These are phyloP conservation scores for Xenosphaeropsis pyriputrescens DNA, from an alignment of 2,329 filamentous ascomycete genomes.

Conservation along the genomic window DNA sequence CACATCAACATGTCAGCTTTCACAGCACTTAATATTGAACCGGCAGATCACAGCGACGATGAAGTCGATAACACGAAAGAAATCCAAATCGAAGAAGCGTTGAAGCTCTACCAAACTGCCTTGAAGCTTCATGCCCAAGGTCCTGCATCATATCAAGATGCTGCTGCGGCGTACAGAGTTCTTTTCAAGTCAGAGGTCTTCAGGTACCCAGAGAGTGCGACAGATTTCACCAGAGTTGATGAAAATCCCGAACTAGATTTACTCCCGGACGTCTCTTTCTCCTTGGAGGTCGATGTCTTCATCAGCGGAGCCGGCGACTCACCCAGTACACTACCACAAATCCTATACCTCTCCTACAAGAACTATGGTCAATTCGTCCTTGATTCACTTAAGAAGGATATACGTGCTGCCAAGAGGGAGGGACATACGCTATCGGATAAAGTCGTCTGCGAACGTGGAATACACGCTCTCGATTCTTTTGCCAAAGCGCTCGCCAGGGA, in stretches of 20 bases:
- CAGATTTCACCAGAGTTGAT: conserved; percentile 66
- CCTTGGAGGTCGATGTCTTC: conserved; percentile 35
- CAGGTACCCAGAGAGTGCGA: conserved; percentile 72
- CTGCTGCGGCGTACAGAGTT: conserved; percentile 65
- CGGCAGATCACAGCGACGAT: conserved; percentile 78
- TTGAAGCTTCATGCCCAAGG: conserved; percentile 87
- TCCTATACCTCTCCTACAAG: conserved; percentile 87
- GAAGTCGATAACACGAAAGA: conserved; percentile 93
- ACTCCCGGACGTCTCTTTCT: conserved; percentile 29
- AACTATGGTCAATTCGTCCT: conserved; percentile 86
- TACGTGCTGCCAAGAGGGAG: conserved; percentile 14
- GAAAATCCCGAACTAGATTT: conserved; percentile 33
- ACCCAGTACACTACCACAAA: conserved; percentile 72
- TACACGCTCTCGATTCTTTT: conserved; percentile 37
- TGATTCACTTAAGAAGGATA: conserved; percentile 38
- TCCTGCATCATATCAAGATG: conserved; percentile 58
- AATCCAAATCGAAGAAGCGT: conserved; percentile 88
- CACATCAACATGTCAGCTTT: conserved; percentile 34
- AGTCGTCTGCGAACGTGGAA: conserved; percentile 14
- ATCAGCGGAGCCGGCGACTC: conserved; percentile 55
- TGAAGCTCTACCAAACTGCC: conserved; percentile 87
- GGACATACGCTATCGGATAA: conserved; percentile 4
- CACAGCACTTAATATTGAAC: conserved; percentile 84
- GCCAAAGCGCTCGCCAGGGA: conserved; percentile 45
- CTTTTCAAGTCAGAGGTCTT: conserved; percentile 92